A percentile compares a stretch with the other conserved stretches of the same genome.
Conservation (phyloP, 306 rosid species). For the Arachis stenosperma region DNA sequence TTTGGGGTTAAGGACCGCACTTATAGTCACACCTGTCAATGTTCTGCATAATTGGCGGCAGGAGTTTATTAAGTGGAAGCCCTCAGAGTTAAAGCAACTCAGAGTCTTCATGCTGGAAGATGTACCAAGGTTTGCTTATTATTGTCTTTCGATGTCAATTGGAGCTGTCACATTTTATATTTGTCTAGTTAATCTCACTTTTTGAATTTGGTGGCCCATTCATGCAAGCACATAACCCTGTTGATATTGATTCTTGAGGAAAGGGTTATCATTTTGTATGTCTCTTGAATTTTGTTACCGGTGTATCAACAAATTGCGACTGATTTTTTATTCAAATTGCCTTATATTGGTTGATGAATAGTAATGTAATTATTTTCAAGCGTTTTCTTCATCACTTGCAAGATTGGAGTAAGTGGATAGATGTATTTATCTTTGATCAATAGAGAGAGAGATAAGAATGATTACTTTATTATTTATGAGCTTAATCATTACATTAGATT, state of each 20-base stretch:
- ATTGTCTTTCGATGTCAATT: slow-evolving; percentile 28
- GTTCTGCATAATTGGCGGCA: slow-evolving; percentile 97
- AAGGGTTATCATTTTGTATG: background rate
- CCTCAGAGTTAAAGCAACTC: slow-evolving; percentile 82
- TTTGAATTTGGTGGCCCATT: slow-evolving; percentile 11
- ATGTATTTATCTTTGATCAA: slow-evolving; percentile 19
- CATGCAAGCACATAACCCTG: background rate
- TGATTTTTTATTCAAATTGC: slow-evolving; percentile 3
- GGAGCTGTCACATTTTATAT: slow-evolving; percentile 13
- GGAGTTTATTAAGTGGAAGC: slow-evolving; percentile 91
- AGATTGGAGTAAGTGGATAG: slow-evolving; percentile 4
- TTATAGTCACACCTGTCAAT: slow-evolving; percentile 93
- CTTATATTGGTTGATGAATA: slow-evolving; percentile 6
- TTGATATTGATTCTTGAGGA: slow-evolving; percentile 1
- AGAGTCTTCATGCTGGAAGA: slow-evolving; percentile 92
- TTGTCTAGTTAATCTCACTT: background rate
- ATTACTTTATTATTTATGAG: slow-evolving; percentile 6
- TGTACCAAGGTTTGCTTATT: slow-evolving; percentile 68
- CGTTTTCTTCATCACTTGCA: slow-evolving; percentile 10
- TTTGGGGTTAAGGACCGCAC: slow-evolving; percentile 88
- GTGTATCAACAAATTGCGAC: slow-evolving; percentile 4
- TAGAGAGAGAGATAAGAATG: slow-evolving; percentile 8
- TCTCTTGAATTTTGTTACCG: background rate
- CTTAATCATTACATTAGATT: slow-evolving; percentile 9
- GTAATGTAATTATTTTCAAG: background rate